Base-by-base conservation (phyloP, 2,329 filamentous ascomycete genomes). In the Sporothrix humicola region DNA sequence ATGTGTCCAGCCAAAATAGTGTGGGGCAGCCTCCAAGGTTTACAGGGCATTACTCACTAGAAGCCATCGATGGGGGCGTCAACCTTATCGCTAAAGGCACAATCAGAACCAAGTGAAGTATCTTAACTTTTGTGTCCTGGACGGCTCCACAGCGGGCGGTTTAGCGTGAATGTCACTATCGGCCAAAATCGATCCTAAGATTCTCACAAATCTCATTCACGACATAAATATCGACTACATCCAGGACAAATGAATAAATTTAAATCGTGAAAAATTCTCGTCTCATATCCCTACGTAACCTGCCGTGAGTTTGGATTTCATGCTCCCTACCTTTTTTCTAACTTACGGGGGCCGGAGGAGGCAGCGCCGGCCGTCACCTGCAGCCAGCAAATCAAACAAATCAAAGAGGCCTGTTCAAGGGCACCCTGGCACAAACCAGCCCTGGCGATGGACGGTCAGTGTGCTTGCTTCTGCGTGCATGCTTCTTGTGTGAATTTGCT, bases 381-480 rank as follows among this genome's bases (percentile, higher is more conserved):
- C 69, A 61, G 20, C 54, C 54, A 61, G 69, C 69, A 71, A 71
- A 71, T 71, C 69, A 71, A 71, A 71, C 69, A 61, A 71, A 71
- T 71, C 69, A 71, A 71, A 71, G 54, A 61, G 31, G 52, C 3
- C 37, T 20, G 56, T 50, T 54, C 56, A 61, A 66, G 50, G 68
- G 68, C 65, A 52, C 68, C 68, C 52, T 26, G 26, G 52, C 31
- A 66, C 61, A 65, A n/a, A 58, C 66, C 7, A 12, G 48, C 17
- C 68, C 20, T 26, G 61, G 20, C n/a, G 6, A 52, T 17, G 15
- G 15, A 15, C 15, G 48, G 59, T 65, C 37, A 17, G 12, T 48
- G 61, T 66, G n/a, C 31, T 66, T 66, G 42, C 42, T 20, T 20
- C 2, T 61, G 26, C 42, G 6, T 61, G 54, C 58, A 8, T 23